Evolutionary conservation across 225 moss, liverwort and hornwort genomes (phyloP), one percentile per base, ranked within the genome.

Genomic region (Takakia lepidozioides): DNA sequence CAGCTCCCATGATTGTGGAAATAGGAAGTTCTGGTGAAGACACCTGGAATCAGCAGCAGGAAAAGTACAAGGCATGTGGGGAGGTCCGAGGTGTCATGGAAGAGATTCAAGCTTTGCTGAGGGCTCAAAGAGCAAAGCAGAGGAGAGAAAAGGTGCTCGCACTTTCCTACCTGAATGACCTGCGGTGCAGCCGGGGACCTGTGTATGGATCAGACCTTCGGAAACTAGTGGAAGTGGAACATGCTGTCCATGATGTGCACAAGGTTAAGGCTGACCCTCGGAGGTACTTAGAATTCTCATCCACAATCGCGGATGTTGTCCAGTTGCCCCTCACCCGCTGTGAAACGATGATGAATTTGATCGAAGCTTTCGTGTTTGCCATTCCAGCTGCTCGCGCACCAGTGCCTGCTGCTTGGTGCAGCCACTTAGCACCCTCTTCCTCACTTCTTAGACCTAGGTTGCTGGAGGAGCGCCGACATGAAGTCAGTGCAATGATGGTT

Each of bases 361-460:
- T 95, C 64, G 76, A 86, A 39, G 78, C 95, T 17, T 95, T 95
- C 80, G 76, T 90, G 57, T 95, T 90, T 46, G 80, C 86, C 38
- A 90, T 87, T 38, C 95, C 89, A 49, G 90, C 95, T 21, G 90
- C 90, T 19, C 84, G 90, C 36, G 90, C 95, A 25, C 86, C 86
- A 29, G 28, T 68, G 18, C 84, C 90, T 3, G 53, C 70, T 57
- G 90, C 68, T 2, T 95, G 95, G 95, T 90, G 86, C 69, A 95
- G 86, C 72, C 80, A 57, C 24, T 64, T 60, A 49, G 17, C 49
- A 5, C 42, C 36, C 2, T 41, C 69, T 27, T 70, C 66, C 19
- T 16, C 63, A 25, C 51, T 69, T 4, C 20, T 63, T 44, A 51
- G 54, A 23, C 32, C 34, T 10, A 28, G 45, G 1, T 18, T 56